These are phyloP conservation scores for Kockiozyma suomiensis DNA, from an alignment of 805 yeast species.

Conservation along the genomic window DNA sequence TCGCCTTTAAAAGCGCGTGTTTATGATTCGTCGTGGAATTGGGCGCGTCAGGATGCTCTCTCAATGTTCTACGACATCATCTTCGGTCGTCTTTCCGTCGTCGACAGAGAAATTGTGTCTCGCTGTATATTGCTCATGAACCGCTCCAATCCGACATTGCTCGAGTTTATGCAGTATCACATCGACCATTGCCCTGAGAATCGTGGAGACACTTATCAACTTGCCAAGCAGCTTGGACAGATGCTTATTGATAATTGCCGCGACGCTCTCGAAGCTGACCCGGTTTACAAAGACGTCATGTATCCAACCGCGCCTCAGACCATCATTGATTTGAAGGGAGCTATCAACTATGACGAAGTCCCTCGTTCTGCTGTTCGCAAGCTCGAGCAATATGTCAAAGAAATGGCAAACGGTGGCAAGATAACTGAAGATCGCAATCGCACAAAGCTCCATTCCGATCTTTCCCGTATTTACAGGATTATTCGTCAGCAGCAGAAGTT, in stretches of 20 bases:
- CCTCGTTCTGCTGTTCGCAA: conserved; percentile 91
- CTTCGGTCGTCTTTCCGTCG: conserved; percentile 85
- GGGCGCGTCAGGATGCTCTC: conserved; percentile 98
- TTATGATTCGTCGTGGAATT: conserved; percentile 98
- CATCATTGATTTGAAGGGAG: conserved; percentile 83
- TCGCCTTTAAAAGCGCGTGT: conserved; percentile 91
- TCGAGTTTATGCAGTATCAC: conserved; percentile 95
- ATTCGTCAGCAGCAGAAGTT: conserved; percentile 74
- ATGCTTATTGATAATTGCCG: conserved; percentile 94
- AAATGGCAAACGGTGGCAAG: conserved; percentile 94
- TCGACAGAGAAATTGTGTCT: conserved; percentile 93
- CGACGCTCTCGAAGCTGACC: conserved; percentile 75
- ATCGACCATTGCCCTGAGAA: conserved; percentile 80
- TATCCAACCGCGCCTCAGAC: conserved; percentile 96
- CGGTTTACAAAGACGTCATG: conserved; percentile 93
- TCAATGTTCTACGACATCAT: conserved; percentile 94
- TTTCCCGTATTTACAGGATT: conserved; percentile 78
- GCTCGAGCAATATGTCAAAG: conserved; percentile 90
- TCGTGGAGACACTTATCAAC: conserved; percentile 89
- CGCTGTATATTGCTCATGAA: conserved; percentile 98
- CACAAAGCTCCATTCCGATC: conserved; percentile 69
- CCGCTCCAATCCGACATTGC: conserved; percentile 89
- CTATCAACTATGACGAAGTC: conserved; percentile 77
- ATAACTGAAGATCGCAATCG: conserved; percentile 59
- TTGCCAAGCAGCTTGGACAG: conserved; percentile 87